Percentiles rank a stretch among this genome's conserved stretches.
These are phyloP conservation scores for Incumbomyces lentus DNA, from an alignment of 2,329 filamentous ascomycete species.

Conservation along the genomic window DNA sequence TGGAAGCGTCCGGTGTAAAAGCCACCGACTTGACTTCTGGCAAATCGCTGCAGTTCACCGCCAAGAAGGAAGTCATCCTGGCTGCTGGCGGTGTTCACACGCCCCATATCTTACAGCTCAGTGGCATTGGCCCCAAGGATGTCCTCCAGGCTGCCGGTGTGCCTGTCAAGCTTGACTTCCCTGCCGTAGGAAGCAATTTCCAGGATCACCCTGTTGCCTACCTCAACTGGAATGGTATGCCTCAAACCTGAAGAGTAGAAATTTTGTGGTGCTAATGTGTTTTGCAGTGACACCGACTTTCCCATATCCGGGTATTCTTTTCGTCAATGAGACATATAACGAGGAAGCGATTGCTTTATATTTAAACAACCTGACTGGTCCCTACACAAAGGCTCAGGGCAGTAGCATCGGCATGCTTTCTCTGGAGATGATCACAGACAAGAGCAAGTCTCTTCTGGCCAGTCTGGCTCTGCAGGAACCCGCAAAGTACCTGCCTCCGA, in stretches of 20 bases:
- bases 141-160: conserved; percentile 32
- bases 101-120: conserved; percentile 39
- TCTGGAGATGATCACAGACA: conserved; percentile 11
- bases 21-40: conserved; percentile 1
- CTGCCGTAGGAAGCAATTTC: conserved; percentile 38
- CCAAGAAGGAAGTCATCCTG: conserved; percentile 31
- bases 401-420: conserved; percentile 12
- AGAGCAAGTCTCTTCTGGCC: conserved; percentile 4
- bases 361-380: conserved; percentile 12
- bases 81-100: conserved; percentile 34
- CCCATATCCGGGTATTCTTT: conserved; percentile 11
- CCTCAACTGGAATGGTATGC: conserved; percentile 11
- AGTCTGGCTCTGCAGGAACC: neutral
- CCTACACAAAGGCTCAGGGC: conserved; percentile 8
- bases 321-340: conserved; percentile 14
- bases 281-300: conserved; percentile 10
- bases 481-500: conserved; percentile 9
- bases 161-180: conserved; percentile 33
- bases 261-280: conserved; percentile 23
- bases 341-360: conserved; percentile 10
- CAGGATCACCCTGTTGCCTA: conserved; percentile 21
- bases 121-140: conserved; percentile 36
- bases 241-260: conserved; percentile 23
- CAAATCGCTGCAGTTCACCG: neutral
- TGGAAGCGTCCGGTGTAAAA: conserved; percentile 11